Conservation (phyloP, 805 yeast species). For the Metschnikowia kunwiensis region DNA sequence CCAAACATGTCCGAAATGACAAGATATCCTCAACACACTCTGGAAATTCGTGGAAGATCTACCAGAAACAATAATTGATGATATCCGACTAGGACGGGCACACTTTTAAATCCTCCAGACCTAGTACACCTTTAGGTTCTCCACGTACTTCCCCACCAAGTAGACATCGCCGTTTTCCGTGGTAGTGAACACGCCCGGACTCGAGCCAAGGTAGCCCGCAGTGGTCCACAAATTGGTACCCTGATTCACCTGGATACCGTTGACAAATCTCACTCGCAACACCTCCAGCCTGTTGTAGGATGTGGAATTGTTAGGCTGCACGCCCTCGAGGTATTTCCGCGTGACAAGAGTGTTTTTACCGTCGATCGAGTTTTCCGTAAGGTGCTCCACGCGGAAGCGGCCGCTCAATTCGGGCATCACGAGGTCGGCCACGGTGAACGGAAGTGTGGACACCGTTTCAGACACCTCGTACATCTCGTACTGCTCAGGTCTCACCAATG, state of each 20-base stretch:
- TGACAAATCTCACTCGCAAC: slow-evolving; percentile 29
- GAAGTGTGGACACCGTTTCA: slow-evolving; percentile 3
- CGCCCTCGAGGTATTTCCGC: slow-evolving; percentile 10
- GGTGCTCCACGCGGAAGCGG: slow-evolving; percentile 45
- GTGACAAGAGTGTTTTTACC: slow-evolving; percentile 32
- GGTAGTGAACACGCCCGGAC: slow-evolving; percentile 17
- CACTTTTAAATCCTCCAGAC: too few relatives aligned
- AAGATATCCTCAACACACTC: too few relatives aligned
- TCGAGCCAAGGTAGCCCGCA: slow-evolving; percentile 20
- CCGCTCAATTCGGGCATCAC: slow-evolving; percentile 43
- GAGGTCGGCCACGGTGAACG: slow-evolving; percentile 25
- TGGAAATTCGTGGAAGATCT: too few relatives aligned
- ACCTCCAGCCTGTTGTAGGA: slow-evolving; percentile 10
- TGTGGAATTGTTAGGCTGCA: background rate
- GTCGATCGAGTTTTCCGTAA: slow-evolving; percentile 42
- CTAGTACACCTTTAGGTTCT: slow-evolving; percentile 28
- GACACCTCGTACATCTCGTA: slow-evolving; percentile 24
- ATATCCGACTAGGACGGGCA: too few relatives aligned
- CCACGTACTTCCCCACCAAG: slow-evolving; percentile 28
- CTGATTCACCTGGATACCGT: slow-evolving; percentile 29
- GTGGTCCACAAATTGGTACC: slow-evolving; percentile 30
- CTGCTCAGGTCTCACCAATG: slow-evolving; percentile 21
- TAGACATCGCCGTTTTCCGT: slow-evolving; percentile 24
- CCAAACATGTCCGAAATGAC: too few relatives aligned
- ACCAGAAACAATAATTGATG: too few relatives aligned